Conservation (phyloP, 371 early-diverging fungal species). For the Thermomucor indicae-seudaticae region DNA sequence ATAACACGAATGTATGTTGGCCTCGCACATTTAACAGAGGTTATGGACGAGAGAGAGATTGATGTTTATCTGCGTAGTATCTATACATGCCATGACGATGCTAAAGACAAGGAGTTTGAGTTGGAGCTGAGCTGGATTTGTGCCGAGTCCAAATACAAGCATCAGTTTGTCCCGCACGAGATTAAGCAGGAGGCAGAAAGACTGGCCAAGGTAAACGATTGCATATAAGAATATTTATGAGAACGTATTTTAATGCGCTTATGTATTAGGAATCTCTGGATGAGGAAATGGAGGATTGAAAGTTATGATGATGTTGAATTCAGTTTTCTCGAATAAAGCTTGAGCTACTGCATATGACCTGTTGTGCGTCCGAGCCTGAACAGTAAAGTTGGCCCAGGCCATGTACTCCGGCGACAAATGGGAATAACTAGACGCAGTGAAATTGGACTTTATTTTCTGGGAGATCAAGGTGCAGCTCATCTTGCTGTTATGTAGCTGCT, state of each 20-base stretch:
- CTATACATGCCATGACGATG: constrained; percentile 92
- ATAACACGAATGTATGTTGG: constrained; percentile 87
- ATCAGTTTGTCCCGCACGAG: constrained; percentile 86
- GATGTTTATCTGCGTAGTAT: constrained; percentile 51
- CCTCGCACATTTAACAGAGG: not conserved
- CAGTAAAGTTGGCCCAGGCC: no score
- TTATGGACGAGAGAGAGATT: not conserved
- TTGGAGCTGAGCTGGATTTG: constrained; percentile 96
- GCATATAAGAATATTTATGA: not conserved
- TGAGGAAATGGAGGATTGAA: constrained; percentile 54
- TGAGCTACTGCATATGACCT: no score
- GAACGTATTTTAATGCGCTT: not conserved
- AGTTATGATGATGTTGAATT: no score
- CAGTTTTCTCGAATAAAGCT: no score
- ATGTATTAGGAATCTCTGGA: constrained; percentile 32
- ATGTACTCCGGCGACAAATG: no score
- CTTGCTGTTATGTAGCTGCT: no score
- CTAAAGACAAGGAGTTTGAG: constrained; percentile 97
- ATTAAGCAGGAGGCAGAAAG: constrained; percentile 83
- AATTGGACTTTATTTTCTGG: no score
- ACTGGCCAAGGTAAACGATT: constrained; percentile 68
- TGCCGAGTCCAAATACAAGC: constrained; percentile 74
- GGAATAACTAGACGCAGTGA: no score
- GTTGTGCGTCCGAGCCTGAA: no score
- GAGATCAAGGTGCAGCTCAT: no score